Percentiles rank a stretch among this genome's conserved stretches.
These are phyloP conservation scores for Corchorus capsularis DNA, from an alignment of 345 rosid species.

Conservation along the genomic window DNA sequence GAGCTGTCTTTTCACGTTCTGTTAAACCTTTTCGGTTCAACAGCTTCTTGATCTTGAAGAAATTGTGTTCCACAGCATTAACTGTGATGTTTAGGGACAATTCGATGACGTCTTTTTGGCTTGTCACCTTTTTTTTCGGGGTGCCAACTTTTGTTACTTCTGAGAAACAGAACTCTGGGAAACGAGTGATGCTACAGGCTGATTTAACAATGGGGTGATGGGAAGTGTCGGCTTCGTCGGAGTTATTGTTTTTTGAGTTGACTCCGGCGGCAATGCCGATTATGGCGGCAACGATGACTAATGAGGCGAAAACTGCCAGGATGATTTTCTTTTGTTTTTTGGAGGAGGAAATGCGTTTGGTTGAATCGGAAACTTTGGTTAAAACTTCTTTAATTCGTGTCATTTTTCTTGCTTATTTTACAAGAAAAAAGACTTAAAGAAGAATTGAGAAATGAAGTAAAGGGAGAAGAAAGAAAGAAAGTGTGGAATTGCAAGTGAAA, in stretches of 20 bases:
- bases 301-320: conserved; percentile 33
- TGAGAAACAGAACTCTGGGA: conserved; percentile 75
- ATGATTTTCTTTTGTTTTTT: conserved; percentile 39
- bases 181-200: conserved; percentile 60
- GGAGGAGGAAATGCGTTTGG: conserved; percentile 18
- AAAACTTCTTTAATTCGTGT: conserved; percentile 24
- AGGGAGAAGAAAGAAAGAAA: background rate
- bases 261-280: conserved; percentile 48
- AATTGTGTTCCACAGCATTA: conserved; percentile 50
- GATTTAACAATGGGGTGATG: conserved; percentile 63
- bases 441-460: background rate
- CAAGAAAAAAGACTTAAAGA: background rate
- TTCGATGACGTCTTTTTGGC: conserved; percentile 57
- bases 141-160: conserved; percentile 47
- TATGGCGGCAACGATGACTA: conserved; percentile 43
- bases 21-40: conserved; percentile 36
- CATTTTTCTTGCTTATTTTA: conserved; percentile 15
- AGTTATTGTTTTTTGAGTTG: conserved; percentile 22
- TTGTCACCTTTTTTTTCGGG: conserved; percentile 32
- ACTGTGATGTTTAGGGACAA: conserved; percentile 55
- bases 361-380: conserved; percentile 28
- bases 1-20: conserved; percentile 63
- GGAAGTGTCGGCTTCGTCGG: conserved; percentile 11
- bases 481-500: background rate
- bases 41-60: conserved; percentile 47